Conservation (phyloP, 2,329 filamentous ascomycete species). For the Trichoderma harzianum region DNA sequence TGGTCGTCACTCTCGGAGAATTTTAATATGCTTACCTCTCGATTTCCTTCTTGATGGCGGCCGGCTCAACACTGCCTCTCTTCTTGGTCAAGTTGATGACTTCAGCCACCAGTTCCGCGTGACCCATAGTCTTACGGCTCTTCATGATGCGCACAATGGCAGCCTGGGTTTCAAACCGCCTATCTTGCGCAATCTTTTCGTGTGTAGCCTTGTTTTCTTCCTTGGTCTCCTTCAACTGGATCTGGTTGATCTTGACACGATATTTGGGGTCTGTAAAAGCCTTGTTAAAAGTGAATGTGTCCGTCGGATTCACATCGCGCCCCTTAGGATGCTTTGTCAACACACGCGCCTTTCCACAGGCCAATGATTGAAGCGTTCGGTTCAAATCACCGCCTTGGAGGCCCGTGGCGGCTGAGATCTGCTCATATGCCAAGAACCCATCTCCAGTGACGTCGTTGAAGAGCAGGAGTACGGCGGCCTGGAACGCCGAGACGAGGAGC, state of each 20-base stretch:
- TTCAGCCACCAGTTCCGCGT: slow-evolving; percentile 84
- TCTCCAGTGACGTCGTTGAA: slow-evolving; percentile 69
- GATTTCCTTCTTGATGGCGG: slow-evolving; percentile 94
- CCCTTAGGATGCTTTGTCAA: slow-evolving; percentile 82
- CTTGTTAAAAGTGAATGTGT: slow-evolving; percentile 81
- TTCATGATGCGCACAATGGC: slow-evolving; percentile 98
- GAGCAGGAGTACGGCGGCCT: slow-evolving; percentile 83
- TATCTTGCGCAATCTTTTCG: slow-evolving; percentile 80
- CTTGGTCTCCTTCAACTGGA: slow-evolving; percentile 93
- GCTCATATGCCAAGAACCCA: slow-evolving; percentile 67
- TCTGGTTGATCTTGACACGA: slow-evolving; percentile 97
- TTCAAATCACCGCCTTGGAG: slow-evolving; percentile 75
- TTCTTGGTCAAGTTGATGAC: slow-evolving; percentile 88
- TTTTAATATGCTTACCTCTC: slow-evolving; percentile 64
- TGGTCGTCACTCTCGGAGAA: not conserved
- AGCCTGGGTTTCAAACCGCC: slow-evolving; percentile 94
- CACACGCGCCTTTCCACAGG: slow-evolving; percentile 83
- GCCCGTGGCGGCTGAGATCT: slow-evolving; percentile 71
- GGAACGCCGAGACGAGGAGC: slow-evolving; percentile 84
- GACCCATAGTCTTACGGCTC: slow-evolving; percentile 79
- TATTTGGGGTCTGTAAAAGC: slow-evolving; percentile 77
- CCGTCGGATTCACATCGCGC: slow-evolving; percentile 71
- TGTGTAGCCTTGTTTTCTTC: slow-evolving; percentile 94
- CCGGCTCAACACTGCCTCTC: slow-evolving; percentile 78
- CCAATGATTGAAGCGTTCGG: slow-evolving; percentile 90